Evolutionary conservation across 2,329 filamentous ascomycete genomes (phyloP).

Genomic region (Curvularia eragrostidis): DNA sequence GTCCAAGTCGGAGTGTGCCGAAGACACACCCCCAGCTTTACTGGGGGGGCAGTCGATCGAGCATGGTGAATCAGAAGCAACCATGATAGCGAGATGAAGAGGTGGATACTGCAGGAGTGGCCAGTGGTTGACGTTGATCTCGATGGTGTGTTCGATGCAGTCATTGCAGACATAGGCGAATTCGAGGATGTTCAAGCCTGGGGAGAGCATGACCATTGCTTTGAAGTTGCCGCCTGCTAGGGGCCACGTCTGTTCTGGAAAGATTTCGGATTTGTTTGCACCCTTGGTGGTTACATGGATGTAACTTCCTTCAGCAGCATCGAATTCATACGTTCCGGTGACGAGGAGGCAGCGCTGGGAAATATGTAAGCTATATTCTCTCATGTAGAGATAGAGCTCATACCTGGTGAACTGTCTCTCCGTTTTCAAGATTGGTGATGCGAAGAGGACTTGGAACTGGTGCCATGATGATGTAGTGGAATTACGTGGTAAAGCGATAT

Average conservation of each 20-base stretch:
- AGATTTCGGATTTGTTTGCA: slow-evolving; percentile 28
- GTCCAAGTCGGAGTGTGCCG: slow-evolving; percentile 37
- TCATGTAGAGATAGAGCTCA: neutral
- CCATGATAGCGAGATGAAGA: slow-evolving; percentile 43
- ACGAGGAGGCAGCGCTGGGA: slow-evolving; percentile 39
- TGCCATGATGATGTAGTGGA: slow-evolving; percentile 3
- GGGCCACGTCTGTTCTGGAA: slow-evolving; percentile 44
- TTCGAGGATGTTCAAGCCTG: slow-evolving; percentile 32
- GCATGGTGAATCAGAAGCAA: slow-evolving; percentile 43
- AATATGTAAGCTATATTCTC: slow-evolving; percentile 1
- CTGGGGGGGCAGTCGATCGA: slow-evolving; percentile 40
- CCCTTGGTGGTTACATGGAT: slow-evolving; percentile 31
- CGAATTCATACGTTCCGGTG: slow-evolving; percentile 31
- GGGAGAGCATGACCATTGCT: slow-evolving; percentile 40
- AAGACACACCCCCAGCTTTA: slow-evolving; percentile 34
- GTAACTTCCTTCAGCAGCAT: slow-evolving; percentile 25
- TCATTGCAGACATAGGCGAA: slow-evolving; percentile 32
- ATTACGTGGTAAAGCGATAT: neutral
- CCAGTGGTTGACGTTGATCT: slow-evolving; percentile 34
- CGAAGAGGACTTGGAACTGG: slow-evolving; percentile 10
- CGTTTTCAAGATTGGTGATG: slow-evolving; percentile 34
- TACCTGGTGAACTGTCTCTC: slow-evolving; percentile 40
- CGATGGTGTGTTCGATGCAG: slow-evolving; percentile 17
- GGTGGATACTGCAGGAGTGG: slow-evolving; percentile 42
- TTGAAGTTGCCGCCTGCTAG: slow-evolving; percentile 43